phyloP scores from a whole-genome alignment of 306 rosid species.

The Fragaria nilgerrensis region DNA sequence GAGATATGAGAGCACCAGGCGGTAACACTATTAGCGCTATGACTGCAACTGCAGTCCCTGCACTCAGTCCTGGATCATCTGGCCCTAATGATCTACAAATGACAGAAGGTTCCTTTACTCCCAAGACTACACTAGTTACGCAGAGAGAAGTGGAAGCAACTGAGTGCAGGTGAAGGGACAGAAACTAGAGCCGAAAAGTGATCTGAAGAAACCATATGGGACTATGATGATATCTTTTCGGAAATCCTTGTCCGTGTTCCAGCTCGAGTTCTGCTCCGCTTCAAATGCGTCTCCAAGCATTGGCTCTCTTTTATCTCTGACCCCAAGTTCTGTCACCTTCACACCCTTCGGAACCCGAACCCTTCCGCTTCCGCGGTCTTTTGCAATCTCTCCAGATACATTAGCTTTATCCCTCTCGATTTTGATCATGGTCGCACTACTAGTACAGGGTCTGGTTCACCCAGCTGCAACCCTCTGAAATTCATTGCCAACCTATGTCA shows the following conservation, averaged over 20 bases:
- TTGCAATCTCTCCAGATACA: fast-evolving
- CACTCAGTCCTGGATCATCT: conserved; percentile 47
- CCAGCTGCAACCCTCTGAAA: not conserved
- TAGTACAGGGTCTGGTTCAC: not conserved
- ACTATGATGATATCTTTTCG: not conserved
- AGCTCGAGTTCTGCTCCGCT: not conserved
- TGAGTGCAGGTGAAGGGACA: too few species aligned
- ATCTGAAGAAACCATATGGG: too few species aligned
- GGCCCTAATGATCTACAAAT: conserved; percentile 25
- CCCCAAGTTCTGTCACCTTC: not conserved
- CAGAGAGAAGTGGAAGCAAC: too few species aligned
- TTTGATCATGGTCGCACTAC: not conserved
- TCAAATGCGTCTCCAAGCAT: not conserved
- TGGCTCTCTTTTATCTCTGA: not conserved
- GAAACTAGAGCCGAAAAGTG: too few species aligned
- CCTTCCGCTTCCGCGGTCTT: not conserved
- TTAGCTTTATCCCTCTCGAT: not conserved
- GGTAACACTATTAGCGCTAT: conserved; percentile 38
- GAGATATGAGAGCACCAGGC: conserved; percentile 28
- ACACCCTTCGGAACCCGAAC: not conserved
- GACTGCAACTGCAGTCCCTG: conserved; percentile 64
- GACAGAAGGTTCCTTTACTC: too few species aligned
- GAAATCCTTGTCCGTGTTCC: not conserved
- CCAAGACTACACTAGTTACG: too few species aligned
- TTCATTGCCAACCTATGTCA: too few species aligned